These are phyloP conservation scores for Terfezia boudieri DNA, from an alignment of 495 filamentous ascomycete species.

Conservation along the genomic window DNA sequence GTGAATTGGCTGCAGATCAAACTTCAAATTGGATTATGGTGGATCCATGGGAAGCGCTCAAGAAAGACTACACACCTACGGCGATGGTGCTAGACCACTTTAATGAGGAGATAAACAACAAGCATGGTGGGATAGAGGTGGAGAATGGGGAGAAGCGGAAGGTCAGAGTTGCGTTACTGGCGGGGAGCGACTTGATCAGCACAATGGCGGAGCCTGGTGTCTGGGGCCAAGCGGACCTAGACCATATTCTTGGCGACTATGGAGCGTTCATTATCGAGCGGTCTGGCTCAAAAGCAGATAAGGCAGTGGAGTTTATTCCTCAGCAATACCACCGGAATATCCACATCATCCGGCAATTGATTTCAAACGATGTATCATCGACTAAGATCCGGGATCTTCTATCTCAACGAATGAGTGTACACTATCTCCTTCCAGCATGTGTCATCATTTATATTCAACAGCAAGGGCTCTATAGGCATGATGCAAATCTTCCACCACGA, in stretches of 20 bases:
- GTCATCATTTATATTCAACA: conserved; percentile 64
- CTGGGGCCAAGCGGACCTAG: conserved; percentile 63
- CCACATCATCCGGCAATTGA: conserved; percentile 66
- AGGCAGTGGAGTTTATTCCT: conserved; percentile 36
- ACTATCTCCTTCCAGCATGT: conserved; percentile 19
- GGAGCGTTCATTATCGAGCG: conserved; percentile 81
- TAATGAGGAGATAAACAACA: conserved; percentile 63
- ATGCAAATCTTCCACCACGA: conserved; percentile 13
- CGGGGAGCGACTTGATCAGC: conserved; percentile 66
- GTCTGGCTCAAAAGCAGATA: conserved; percentile 69
- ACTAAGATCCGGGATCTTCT: conserved; percentile 76
- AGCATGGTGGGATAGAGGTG: conserved; percentile 39
- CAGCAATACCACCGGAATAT: conserved; percentile 41
- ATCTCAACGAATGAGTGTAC: conserved; percentile 56
- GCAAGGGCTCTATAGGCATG: conserved; percentile 49
- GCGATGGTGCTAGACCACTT: conserved; percentile 78
- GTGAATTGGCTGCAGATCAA: conserved; percentile 54
- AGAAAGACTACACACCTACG: conserved; percentile 67
- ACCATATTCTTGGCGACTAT: conserved; percentile 68
- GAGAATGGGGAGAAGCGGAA: conserved; percentile 19
- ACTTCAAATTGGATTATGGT: conserved; percentile 66
- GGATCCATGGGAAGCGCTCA: conserved; percentile 54
- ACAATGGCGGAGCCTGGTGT: conserved; percentile 51
- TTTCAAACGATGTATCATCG: conserved; percentile 73
- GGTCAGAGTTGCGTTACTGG: conserved; percentile 50